Percentiles rank a stretch among this genome's conserved stretches.
These are phyloP conservation scores for Aureobasidium leucospermi DNA, from an alignment of 2,329 filamentous ascomycete genomes.

Conservation along the genomic window DNA sequence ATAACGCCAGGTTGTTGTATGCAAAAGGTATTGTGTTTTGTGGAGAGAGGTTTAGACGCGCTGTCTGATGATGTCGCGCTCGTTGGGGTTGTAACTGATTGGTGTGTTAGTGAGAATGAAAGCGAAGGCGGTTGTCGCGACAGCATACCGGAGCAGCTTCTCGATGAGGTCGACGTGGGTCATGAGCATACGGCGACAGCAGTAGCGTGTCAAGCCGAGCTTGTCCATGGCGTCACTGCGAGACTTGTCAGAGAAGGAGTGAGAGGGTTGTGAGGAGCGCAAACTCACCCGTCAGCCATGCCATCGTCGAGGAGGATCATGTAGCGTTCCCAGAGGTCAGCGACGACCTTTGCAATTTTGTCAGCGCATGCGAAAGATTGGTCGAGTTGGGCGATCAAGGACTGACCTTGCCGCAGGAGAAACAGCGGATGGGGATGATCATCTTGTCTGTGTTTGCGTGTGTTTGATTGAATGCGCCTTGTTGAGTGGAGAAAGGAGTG, in stretches of 20 bases:
- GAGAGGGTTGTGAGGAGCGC: not conserved
- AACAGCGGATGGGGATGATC: slow-evolving; percentile 98
- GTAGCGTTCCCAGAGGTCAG: slow-evolving; percentile 96
- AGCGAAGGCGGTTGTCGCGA: not conserved
- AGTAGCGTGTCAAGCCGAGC: slow-evolving; percentile 89
- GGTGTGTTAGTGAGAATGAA: slow-evolving; percentile 6
- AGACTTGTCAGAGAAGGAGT: not conserved
- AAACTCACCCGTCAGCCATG: slow-evolving; percentile 26
- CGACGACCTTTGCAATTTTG: slow-evolving; percentile 64
- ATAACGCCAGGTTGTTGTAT: slow-evolving; percentile 9
- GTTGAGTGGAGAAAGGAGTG: not conserved
- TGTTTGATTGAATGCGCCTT: not conserved
- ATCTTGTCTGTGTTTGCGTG: slow-evolving; percentile 41
- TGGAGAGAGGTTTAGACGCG: not conserved
- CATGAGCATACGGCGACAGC: slow-evolving; percentile 99
- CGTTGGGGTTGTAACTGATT: slow-evolving; percentile 30
- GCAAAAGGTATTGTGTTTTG: not conserved
- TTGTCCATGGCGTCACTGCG: slow-evolving; percentile 89
- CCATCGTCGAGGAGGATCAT: slow-evolving; percentile 77
- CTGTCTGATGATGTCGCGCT: slow-evolving; percentile 28
- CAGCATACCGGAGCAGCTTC: slow-evolving; percentile 81
- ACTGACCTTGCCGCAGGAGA: slow-evolving; percentile 94
- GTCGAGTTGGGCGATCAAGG: not conserved
- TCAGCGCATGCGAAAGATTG: slow-evolving; percentile 7
- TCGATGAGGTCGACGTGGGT: slow-evolving; percentile 98